Base-by-base conservation (phyloP, 345 rosid genomes). In the Lumnitzera littorea region DNA sequence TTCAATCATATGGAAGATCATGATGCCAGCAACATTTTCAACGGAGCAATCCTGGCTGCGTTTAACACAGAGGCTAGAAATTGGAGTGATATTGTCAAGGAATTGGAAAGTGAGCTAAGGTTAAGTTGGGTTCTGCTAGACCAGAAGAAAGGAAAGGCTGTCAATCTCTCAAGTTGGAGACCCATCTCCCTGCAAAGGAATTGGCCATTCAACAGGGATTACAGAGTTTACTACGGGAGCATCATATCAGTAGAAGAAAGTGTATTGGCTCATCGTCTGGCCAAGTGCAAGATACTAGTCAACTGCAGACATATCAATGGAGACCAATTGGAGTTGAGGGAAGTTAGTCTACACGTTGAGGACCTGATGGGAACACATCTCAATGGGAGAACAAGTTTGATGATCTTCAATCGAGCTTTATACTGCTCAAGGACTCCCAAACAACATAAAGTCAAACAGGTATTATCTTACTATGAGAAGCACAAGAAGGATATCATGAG, bases 81-180 rank as follows among this genome's bases (percentile, higher is more conserved):
- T 50, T 3, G 51, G 11, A 11, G 2, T 13, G 59, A 56, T 48
- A 25, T 10, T 5, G 13, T 48, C 59, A 24, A 61, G 15, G 53
- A 71, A 16, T 53, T 80, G 24, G 41, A 2, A 13, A 51, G 64
- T 15, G 48, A 64, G 5, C 27, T 71, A 23, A 60, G 75, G 61
- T 49, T 72, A 65, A 72, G 83, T 62, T 72, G 79, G 76, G 70
- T 75, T 61, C 48, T 74, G 53, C 52, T 76, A 31, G 76, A 70
- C 60, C 76, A 60, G 68, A 83, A 63, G 16, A 43, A 56, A 41
- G 81, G 82, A 15, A 70, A 58, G 51, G 41, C 72, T 15, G 78
- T 72, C 24, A 78, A 74, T 48, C 69, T 73, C 55, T 75, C 70
- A 0, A 73, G 66, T 47, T 63, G 75, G 73, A 73, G 63, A 72